These are phyloP conservation scores for Knufia fluminis DNA, from an alignment of 2,329 filamentous ascomycete genomes.

Conservation along the genomic window DNA sequence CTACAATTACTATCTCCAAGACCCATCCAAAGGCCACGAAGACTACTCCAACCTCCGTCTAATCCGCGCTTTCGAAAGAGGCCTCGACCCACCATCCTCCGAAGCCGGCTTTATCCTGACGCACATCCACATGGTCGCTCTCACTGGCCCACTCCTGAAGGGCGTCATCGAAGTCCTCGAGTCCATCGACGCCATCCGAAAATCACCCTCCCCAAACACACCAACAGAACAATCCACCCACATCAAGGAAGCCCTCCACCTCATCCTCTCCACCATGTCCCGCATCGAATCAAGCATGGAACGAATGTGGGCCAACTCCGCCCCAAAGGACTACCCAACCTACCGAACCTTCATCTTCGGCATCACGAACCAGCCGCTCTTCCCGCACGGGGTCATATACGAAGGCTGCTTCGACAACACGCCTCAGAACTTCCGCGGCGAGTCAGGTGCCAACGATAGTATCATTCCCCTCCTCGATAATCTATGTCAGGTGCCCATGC, in stretches of 20 bases:
- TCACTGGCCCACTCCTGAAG: constrained; percentile 68
- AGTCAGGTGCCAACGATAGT: constrained; percentile 87
- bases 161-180: constrained; percentile 62
- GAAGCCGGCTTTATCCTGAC: constrained; percentile 95
- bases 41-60: constrained; percentile 61
- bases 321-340: constrained; percentile 71
- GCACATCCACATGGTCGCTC: constrained; percentile 88
- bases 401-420: constrained; percentile 60
- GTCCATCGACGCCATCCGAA: constrained; percentile 32
- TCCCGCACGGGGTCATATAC: constrained; percentile 83
- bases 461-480: constrained; percentile 90
- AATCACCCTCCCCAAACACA: not conserved
- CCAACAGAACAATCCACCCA: constrained; percentile 32
- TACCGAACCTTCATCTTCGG: constrained; percentile 98
- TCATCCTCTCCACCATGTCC: constrained; percentile 53
- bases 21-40: constrained; percentile 35
- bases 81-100: constrained; percentile 74
- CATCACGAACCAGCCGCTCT: constrained; percentile 89
- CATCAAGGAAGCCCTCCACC: constrained; percentile 36
- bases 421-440: constrained; percentile 75
- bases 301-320: constrained; percentile 84
- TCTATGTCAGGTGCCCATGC: constrained; percentile 77
- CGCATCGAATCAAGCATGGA: constrained; percentile 76
- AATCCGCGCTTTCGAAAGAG: constrained; percentile 83
- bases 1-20: constrained; percentile 55